These are phyloP conservation scores for Hypoxylon sp. DNA, from an alignment of 2,329 filamentous ascomycete species.

Conservation along the genomic window DNA sequence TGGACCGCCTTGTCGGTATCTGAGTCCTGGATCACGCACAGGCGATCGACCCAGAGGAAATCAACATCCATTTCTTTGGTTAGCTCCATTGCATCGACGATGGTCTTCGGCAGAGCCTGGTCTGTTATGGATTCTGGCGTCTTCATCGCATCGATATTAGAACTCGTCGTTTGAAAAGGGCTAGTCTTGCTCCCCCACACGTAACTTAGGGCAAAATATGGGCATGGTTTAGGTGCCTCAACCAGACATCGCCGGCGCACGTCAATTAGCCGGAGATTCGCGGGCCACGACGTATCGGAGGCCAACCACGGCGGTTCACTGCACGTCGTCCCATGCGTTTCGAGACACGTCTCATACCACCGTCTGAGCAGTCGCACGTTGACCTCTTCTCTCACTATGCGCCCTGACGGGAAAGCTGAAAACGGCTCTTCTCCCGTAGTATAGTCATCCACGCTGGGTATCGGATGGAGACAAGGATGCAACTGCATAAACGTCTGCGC, in stretches of 20 bases:
- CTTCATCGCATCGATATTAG: slow-evolving; percentile 20
- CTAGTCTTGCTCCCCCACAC: slow-evolving; percentile 40
- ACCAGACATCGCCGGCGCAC: slow-evolving; percentile 35
- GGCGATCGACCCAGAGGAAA: slow-evolving; percentile 52
- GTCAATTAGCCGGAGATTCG: slow-evolving; percentile 35
- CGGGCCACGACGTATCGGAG: slow-evolving; percentile 27
- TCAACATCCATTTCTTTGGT: slow-evolving; percentile 42
- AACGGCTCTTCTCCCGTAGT: slow-evolving; percentile 21
- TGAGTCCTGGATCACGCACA: slow-evolving; percentile 52
- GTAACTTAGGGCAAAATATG: slow-evolving; percentile 45
- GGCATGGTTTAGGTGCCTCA: slow-evolving; percentile 17
- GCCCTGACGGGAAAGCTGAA: slow-evolving; percentile 39
- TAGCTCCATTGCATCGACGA: slow-evolving; percentile 44
- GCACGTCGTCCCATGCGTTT: slow-evolving; percentile 29
- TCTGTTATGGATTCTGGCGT: slow-evolving; percentile 14
- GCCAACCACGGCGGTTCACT: slow-evolving; percentile 32
- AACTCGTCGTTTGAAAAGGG: slow-evolving; percentile 27
- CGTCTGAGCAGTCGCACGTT: slow-evolving; percentile 33
- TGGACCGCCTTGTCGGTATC: slow-evolving; percentile 41
- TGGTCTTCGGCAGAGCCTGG: slow-evolving; percentile 36
- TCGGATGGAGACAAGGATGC: slow-evolving; percentile 43
- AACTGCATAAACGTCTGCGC: slow-evolving; percentile 42
- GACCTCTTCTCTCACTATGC: slow-evolving; percentile 26
- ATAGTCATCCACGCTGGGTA: slow-evolving; percentile 39
- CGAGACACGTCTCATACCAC: slow-evolving; percentile 33